A percentile compares a stretch with the other conserved stretches of the same genome.
Evolutionary conservation across 2,329 filamentous ascomycete genomes (phyloP).

Genomic region (Dactylellina drechsleri): DNA sequence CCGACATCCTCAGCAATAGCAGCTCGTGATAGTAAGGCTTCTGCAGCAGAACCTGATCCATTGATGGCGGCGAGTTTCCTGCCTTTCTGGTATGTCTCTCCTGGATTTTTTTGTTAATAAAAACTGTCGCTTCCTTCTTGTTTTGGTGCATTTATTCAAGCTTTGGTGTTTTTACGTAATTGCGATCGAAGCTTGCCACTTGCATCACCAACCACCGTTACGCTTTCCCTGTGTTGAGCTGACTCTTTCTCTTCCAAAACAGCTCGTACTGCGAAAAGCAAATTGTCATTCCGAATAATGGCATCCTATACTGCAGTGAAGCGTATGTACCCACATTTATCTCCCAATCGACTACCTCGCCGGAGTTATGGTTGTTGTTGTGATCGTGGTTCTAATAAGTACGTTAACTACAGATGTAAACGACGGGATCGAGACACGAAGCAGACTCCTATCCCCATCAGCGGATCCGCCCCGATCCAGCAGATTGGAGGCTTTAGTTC

Average conservation of each 20-base stretch:
- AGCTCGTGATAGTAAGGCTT: slow-evolving; percentile 44
- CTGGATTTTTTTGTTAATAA: slow-evolving; percentile 21
- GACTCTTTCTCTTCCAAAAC: slow-evolving; percentile 19
- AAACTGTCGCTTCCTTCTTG: no score
- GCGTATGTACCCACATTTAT: slow-evolving; percentile 27
- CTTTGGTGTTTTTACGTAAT: slow-evolving; percentile 35
- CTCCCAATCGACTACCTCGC: not conserved
- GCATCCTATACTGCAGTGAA: slow-evolving; percentile 57
- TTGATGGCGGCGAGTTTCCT: slow-evolving; percentile 59
- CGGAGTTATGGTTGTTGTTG: not conserved
- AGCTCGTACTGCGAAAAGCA: slow-evolving; percentile 59
- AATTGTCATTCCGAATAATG: slow-evolving; percentile 58
- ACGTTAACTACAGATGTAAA: slow-evolving; percentile 37
- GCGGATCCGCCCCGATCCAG: slow-evolving; percentile 44
- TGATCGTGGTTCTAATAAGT: slow-evolving; percentile 1
- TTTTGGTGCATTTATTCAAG: not conserved
- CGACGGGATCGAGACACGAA: slow-evolving; percentile 48
- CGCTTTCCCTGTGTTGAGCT: slow-evolving; percentile 37
- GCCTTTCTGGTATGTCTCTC: slow-evolving; percentile 57
- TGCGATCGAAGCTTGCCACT: slow-evolving; percentile 7
- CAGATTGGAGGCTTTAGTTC: slow-evolving; percentile 42
- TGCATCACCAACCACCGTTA: not conserved
- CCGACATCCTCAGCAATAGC: slow-evolving; percentile 48
- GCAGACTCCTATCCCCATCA: slow-evolving; percentile 39
- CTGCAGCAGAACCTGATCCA: slow-evolving; percentile 55